Evolutionary conservation across 768 basidiomycete genomes (phyloP), one percentile per base, ranked within the genome.

Genomic region (Porpolomopsis calyptriformis): DNA sequence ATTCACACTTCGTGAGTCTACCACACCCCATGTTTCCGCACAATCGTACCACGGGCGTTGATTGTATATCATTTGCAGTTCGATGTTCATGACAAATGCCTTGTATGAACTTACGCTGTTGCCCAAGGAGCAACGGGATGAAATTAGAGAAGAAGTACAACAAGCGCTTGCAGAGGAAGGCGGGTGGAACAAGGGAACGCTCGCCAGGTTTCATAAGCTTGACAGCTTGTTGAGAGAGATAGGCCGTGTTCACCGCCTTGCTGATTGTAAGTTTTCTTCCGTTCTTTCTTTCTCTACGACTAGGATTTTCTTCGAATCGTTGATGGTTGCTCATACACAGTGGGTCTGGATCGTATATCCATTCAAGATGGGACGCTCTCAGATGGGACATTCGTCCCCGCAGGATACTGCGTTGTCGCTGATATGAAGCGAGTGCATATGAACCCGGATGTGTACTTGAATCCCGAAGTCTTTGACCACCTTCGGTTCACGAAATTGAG

Each of bases 211-310:
- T 42, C 52, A 48, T 49, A 67, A 64, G 46, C 52, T 67, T 35
- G 65, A 67, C 43, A 66, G 64, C 29, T 61, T 62, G 4, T 51
- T 67, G 12, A 59, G 64, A 45, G 65, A 67, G 50, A 56, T 66
- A 5, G 65, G 64, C 23, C 51, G 65, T 36, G 53, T 56, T 36
- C 56, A 66, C 49, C 64, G 65, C 1, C 49, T 66, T 22, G 62
- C 63, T 57, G 55, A 64, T 25, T 64, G 65, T 66, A 49, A 43
- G 48, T 48, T 18, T 16, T 25, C 33, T 23, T 43, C 33, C 16
- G 1, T 16, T 20, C 29, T 20, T 40, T 7, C 29, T 7, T 31
- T 14, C 7, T 31, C 29, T 12, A 9, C n/a, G n/a, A 31, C n/a
- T n/a, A n/a, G n/a, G n/a, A n/a, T n/a, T n/a, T 7, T n/a, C n/a